Base-by-base conservation (phyloP, 805 yeast genomes). In the Tetrapisispora pingtungensis region DNA sequence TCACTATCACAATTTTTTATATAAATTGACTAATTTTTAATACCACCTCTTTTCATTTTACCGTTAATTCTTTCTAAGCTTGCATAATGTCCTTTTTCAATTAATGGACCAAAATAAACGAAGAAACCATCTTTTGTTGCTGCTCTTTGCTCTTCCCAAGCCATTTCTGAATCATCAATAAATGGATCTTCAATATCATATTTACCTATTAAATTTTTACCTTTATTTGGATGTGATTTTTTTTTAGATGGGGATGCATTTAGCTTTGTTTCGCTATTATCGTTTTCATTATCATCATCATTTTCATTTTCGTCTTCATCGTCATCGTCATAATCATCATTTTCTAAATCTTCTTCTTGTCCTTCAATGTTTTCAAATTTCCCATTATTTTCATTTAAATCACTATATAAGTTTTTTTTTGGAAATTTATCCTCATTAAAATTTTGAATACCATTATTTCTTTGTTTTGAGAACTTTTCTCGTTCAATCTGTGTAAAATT, bases 81-180 rank as follows among this genome's bases (percentile, higher is more conserved):
- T 13, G 75, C 72, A 34, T 66, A 62, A 41, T 71, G 70, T 14
- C 71, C 72, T 40, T 76, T 80, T 39, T 82, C 89, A 26, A 82
- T 78, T 47, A 90, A 67, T 2, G 95, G 94, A 0, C 99, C 99
- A 69, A 88, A 85, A 63, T 80, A 93, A 0, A 93, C 96, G 53
- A 90, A 93, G 60, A 89, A 93, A 1, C 97, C 98, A 57, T 93
- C 97, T 51, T 84, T 84, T 0, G 96, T 88, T 1, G 90, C 80
- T 2, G 90, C 89, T 8, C 95, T 80, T 56, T 84, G 94, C 61
- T 89, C 96, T 64, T 93, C 98, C 84, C 93, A 84, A 46, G 78
- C 75, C 53, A 88, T 68, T 64, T 93, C 99, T 14, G 86, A 76
- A 64, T 93, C 98, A 66, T 93, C 99, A 46, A 93, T 93, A 57